Conservation (phyloP, 306 rosid genomes). For the Inga laurina region DNA sequence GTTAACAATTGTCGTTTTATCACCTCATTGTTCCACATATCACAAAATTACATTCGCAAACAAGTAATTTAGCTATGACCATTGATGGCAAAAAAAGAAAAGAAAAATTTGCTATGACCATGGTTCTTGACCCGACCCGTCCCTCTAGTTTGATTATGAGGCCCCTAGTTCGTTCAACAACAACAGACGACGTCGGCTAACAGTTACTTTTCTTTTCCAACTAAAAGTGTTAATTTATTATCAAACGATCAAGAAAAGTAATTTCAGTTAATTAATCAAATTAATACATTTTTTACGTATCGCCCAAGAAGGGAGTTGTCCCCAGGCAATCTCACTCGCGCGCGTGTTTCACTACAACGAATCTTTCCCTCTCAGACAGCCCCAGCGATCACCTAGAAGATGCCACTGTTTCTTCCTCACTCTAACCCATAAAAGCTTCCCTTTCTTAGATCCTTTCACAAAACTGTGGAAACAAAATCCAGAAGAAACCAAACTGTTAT, state of each 20-base stretch:
- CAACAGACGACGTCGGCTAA: neutral
- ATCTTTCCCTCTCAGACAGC: neutral
- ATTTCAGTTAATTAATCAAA: neutral
- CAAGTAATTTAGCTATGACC: neutral
- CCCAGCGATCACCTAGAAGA: neutral
- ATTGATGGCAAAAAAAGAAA: no score
- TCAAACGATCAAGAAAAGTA: neutral
- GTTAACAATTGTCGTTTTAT: neutral
- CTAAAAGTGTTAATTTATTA: neutral
- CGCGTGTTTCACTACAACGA: neutral
- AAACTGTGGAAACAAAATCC: neutral
- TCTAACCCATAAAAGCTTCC: neutral
- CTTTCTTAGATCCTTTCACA: neutral
- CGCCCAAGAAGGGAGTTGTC: neutral
- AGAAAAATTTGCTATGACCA: neutral
- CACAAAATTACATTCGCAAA: neutral
- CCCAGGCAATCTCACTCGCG: neutral
- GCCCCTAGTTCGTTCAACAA: neutral
- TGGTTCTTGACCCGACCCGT: neutral
- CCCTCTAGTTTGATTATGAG: neutral
- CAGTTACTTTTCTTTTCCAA: neutral
- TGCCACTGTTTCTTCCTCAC: neutral
- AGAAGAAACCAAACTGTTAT: neutral
- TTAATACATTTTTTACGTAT: neutral
- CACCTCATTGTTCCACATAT: neutral